phyloP scores from a whole-genome alignment of 768 basidiomycete genomes.

The Phylloporus rhodoxanthus region DNA sequence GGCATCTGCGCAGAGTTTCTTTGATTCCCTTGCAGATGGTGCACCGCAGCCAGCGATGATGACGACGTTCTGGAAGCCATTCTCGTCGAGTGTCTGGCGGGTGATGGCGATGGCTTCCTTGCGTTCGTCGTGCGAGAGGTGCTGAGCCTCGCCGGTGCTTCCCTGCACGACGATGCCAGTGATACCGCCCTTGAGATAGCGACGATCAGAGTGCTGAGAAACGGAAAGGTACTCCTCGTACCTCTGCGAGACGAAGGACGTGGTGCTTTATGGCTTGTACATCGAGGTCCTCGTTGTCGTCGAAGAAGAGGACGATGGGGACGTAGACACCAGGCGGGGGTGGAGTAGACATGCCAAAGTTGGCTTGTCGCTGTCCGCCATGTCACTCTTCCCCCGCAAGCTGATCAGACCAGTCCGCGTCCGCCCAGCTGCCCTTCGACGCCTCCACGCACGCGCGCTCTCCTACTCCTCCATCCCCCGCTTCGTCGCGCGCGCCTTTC shows the following conservation, averaged over 20 bases:
- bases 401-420: neutral
- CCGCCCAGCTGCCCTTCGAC: constrained; percentile 31
- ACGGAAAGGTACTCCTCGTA: neutral
- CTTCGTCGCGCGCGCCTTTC: constrained; percentile 81
- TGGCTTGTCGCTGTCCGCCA: constrained; percentile 4
- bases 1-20: neutral
- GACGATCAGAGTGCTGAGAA: neutral
- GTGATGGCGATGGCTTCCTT: constrained; percentile 57
- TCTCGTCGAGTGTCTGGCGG: constrained; percentile 26
- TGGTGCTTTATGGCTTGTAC: neutral
- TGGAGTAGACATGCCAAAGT: neutral
- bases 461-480: constrained; percentile 88
- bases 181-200: constrained; percentile 51
- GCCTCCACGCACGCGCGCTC: constrained; percentile 65
- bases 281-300: neutral
- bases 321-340: neutral
- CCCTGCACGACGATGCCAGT: constrained; percentile 71
- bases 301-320: neutral
- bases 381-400: constrained; percentile 1
- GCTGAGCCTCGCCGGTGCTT: constrained; percentile 72
- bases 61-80: neutral
- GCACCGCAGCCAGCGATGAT: neutral
- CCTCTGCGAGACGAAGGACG: neutral
- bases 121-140: constrained; percentile 68
- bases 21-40: neutral